Evolutionary conservation across 345 rosid species (phyloP).

Genomic region (Arabidopsis thaliana): TAIR10.1 NC_003074.8:3210001-3210500

Average conservation of each 20-base stretch:
- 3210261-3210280: conserved; percentile 85
- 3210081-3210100: conserved; percentile 92
- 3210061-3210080: conserved; percentile 88
- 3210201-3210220: conserved; percentile 2
- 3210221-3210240: conserved; percentile 22
- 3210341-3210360: conserved; percentile 91
- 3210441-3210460: conserved; percentile 16
- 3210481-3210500: conserved; percentile 17
- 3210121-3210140: conserved; percentile 10
- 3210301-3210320: conserved; percentile 89
- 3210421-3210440: conserved; percentile 3
- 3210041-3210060: conserved; percentile 98
- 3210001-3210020: conserved; percentile 55
- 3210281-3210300: conserved; percentile 83
- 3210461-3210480: conserved; percentile 6
- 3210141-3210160: conserved; percentile 9
- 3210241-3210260: conserved; percentile 87
- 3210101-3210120: conserved; percentile 95
- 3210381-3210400: conserved; percentile 60
- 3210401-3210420: conserved; percentile 19
- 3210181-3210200: not conserved
- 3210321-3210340: conserved; percentile 90
- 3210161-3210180: conserved; percentile 1
- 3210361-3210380: conserved; percentile 96
- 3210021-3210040: conserved; percentile 84